Evolutionary conservation across 2,329 filamentous ascomycete genomes (phyloP), one percentile per base, ranked within the genome.

Genomic region (Botrytis squamosa): DNA sequence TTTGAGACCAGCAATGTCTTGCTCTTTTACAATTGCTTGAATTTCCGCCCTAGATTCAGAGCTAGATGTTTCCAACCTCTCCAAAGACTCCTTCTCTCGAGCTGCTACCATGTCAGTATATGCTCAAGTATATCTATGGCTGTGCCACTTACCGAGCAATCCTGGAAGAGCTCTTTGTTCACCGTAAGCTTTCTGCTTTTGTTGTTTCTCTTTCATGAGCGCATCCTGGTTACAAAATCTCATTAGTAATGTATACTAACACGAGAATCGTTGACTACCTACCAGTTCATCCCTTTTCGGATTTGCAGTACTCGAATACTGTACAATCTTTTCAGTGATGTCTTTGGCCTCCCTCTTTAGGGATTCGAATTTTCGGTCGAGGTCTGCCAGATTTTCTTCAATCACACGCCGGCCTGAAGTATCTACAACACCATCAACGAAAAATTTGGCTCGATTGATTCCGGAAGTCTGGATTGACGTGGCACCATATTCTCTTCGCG

Each of bases 391-490:
- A 10, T 85, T 86, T 25, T 85, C 84, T 74, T 89, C 85, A 25
- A 96, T 81, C 70, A 90, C 86, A 22, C 84, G 82, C 80, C 92
- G 93, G 74, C 88, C 90, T 36, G 88, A 84, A 6, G 84, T 83
- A 80, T 97, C 93, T 10, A 94, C 87, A 4, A 93, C 91, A 75
- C 93, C 90, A 64, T 94, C 90, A 0, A 91, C 94, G 90, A 96
- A 98, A 79, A 88, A 88, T 52, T 81, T 84, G 7, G 93, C 93
- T 2, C 82, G 83, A 25, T 82, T 85, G 22, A 98, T 84, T 71
- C 85, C 84, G 52, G 85, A 88, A 22, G 92, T 90, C 36, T 86
- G 85, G 1, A 92, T 94, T 1, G 93, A 93, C 66, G 88, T 89
- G 22, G 92, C 93, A 66, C 87, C 84, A 82, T 98, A 98, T 81